Evolutionary conservation across 2,329 filamentous ascomycete genomes (phyloP).

Genomic region (Colletotrichum costaricense): DNA sequence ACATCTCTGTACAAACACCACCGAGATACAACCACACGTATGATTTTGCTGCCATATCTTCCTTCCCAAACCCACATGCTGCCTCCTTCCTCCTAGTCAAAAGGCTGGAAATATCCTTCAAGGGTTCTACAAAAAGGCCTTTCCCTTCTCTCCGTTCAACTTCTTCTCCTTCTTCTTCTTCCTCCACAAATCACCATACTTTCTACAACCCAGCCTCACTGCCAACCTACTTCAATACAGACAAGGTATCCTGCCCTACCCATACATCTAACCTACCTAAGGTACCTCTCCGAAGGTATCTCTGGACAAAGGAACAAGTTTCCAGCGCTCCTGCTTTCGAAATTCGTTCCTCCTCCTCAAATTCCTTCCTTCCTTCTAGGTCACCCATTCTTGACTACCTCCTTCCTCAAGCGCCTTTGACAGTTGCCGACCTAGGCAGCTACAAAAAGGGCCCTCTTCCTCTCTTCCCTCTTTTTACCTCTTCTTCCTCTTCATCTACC

Average conservation of each 20-base stretch:
- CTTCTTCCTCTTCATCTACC: not conserved
- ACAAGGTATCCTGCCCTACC: not conserved
- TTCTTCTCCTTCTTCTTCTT: not conserved
- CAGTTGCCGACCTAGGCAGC: not conserved
- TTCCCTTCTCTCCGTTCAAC: not conserved
- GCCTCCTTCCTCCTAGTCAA: not conserved
- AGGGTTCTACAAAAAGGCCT: not conserved
- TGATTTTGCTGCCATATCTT: not conserved
- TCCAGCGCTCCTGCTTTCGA: not conserved
- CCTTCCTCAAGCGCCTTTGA: not conserved
- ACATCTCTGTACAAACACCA: not conserved
- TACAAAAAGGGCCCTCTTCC: not conserved
- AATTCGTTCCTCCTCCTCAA: not conserved
- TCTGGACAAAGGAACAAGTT: not conserved
- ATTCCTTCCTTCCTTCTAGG: not conserved
- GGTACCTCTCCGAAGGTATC: too few relatives aligned
- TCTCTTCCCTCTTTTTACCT: not conserved
- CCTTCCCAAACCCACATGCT: not conserved
- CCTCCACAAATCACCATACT: not conserved
- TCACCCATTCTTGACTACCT: not conserved
- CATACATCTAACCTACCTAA: not conserved
- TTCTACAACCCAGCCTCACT: not conserved
- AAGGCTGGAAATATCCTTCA: not conserved
- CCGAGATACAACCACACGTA: not conserved
- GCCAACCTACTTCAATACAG: not conserved